A percentile compares a stretch with the other conserved stretches of the same genome.
These are phyloP conservation scores for Oryza longistaminata DNA, from an alignment of 176 grass and related monocot species.

Conservation along the genomic window DNA sequence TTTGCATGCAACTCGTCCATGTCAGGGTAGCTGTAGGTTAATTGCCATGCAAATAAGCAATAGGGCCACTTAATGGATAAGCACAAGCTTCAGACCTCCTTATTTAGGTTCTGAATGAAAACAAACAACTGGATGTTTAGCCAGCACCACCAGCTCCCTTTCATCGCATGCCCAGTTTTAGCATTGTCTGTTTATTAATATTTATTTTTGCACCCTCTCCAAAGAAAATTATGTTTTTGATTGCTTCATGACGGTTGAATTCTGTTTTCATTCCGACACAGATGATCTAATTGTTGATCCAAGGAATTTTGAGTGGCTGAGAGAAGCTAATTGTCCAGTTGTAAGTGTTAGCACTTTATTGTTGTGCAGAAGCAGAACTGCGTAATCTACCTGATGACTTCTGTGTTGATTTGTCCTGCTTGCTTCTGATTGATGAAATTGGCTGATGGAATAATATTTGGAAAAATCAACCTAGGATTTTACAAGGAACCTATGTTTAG, in stretches of 20 bases:
- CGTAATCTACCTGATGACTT: constrained; percentile 17
- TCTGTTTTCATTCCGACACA: constrained; percentile 38
- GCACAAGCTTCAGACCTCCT: background rate
- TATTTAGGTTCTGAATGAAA: background rate
- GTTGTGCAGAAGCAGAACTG: background rate
- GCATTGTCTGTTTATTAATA: background rate
- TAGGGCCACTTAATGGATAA: background rate
- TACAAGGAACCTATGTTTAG: background rate
- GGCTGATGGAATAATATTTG: background rate
- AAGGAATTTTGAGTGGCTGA: constrained; percentile 95
- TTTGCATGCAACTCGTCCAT: background rate
- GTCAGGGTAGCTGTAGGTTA: constrained; percentile 9
- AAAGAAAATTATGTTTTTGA: background rate
- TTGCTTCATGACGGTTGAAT: background rate
- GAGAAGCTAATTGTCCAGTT: constrained; percentile 94
- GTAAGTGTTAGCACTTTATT: constrained; percentile 55
- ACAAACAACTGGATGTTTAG: constrained; percentile 3
- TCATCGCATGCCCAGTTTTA: background rate
- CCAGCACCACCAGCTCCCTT: background rate
- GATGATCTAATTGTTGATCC: constrained; percentile 97
- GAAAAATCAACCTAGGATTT: background rate
- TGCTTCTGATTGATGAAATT: constrained; percentile 12
- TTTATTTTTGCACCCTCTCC: background rate
- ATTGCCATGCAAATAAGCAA: background rate
- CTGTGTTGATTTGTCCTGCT: background rate